Percentiles rank a stretch among this genome's conserved stretches.
These are phyloP conservation scores for Castanospermum australe DNA, from an alignment of 306 rosid species.

Conservation along the genomic window DNA sequence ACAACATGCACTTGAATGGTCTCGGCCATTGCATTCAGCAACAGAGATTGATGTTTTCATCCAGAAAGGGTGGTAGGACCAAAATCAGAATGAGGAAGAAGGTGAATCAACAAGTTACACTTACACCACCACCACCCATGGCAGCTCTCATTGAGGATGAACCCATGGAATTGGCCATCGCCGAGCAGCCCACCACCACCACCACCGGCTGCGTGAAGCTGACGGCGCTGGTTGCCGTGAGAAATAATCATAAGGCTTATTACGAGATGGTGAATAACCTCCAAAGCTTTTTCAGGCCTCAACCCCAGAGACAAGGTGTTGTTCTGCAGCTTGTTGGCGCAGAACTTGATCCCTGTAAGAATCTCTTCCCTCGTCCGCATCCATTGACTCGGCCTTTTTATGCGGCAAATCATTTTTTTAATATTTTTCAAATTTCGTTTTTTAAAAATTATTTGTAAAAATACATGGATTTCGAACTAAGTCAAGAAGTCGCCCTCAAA, in stretches of 20 bases:
- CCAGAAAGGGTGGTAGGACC: neutral
- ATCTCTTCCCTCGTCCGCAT: neutral
- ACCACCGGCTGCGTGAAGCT: neutral
- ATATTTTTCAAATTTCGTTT: too few relatives aligned
- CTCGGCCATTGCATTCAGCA: neutral
- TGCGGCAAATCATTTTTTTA: too few relatives aligned
- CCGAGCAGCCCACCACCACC: neutral
- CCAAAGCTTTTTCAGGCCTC: neutral
- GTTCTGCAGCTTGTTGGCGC: slow-evolving; percentile 51
- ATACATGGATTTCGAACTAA: too few relatives aligned
- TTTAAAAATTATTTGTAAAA: too few relatives aligned
- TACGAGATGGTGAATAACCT: slow-evolving; percentile 5
- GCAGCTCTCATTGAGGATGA: neutral
- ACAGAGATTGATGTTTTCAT: neutral
- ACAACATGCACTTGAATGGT: neutral
- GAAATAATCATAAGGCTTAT: neutral
- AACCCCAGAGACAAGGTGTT: slow-evolving; percentile 1
- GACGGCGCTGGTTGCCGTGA: slow-evolving; percentile 24
- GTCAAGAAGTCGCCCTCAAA: too few relatives aligned
- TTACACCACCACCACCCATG: neutral
- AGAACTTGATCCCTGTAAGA: slow-evolving; percentile 34
- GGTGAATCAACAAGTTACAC: too few relatives aligned
- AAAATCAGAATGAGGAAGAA: neutral
- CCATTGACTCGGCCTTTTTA: too few relatives aligned
- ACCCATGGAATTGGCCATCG: neutral